These are phyloP conservation scores for Acacia concinna DNA, from an alignment of 331 rosid genomes.

Conservation along the genomic window DNA sequence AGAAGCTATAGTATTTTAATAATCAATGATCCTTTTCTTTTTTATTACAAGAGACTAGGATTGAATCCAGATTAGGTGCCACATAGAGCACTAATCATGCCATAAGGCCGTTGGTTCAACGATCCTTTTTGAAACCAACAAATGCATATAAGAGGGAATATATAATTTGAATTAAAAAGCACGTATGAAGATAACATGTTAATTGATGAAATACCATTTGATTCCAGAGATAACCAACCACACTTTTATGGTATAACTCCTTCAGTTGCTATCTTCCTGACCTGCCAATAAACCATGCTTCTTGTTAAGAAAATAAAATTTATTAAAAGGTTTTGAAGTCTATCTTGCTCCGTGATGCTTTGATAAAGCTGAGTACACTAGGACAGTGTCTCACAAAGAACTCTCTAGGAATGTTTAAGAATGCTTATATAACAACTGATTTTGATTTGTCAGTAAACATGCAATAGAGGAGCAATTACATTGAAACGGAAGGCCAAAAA, in stretches of 20 bases:
- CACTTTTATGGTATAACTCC: slow-evolving; percentile 45
- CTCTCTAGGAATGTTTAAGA: background rate
- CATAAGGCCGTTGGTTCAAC: no score
- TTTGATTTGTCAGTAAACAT: background rate
- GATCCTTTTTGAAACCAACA: background rate
- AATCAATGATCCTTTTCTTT: background rate
- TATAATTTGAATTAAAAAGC: slow-evolving; percentile 30
- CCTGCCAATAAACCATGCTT: slow-evolving; percentile 74
- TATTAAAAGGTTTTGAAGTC: background rate
- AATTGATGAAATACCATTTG: slow-evolving; percentile 52
- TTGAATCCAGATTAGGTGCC: no score
- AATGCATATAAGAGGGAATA: slow-evolving; percentile 29
- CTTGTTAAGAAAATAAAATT: slow-evolving; percentile 42
- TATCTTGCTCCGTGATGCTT: background rate
- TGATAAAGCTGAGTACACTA: background rate
- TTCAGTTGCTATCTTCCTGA: slow-evolving; percentile 49
- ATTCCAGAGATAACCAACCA: slow-evolving; percentile 40
- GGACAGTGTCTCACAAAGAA: background rate
- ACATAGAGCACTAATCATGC: no score
- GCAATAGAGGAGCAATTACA: background rate
- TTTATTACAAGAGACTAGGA: no score
- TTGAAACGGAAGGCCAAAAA: no score
- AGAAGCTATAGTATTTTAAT: slow-evolving; percentile 41
- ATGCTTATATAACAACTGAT: slow-evolving; percentile 3
- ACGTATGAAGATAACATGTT: slow-evolving; percentile 3